Evolutionary conservation across 176 grass and related monocot species (phyloP).

Genomic region (Raddia distichophylla): DNA sequence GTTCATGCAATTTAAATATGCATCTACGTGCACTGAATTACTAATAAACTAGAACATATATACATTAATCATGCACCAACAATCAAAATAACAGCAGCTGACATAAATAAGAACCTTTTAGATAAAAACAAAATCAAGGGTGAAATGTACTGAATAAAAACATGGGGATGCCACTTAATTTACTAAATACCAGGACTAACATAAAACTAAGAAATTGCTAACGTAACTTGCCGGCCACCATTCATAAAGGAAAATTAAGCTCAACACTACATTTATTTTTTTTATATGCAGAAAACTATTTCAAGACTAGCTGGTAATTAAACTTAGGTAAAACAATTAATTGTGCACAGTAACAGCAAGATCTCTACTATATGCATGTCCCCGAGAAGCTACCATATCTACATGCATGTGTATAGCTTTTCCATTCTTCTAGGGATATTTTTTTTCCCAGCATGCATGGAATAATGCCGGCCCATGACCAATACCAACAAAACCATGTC

Average conservation of each 20-base stretch:
- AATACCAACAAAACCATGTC: conserved; percentile 54
- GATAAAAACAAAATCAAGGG: not conserved
- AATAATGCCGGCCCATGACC: conserved; percentile 52
- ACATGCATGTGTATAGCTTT: not conserved
- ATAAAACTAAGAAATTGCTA: not conserved
- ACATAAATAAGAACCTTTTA: not conserved
- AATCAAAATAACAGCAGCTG: not conserved
- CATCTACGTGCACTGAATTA: not conserved
- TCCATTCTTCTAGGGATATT: not conserved
- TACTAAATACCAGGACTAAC: not conserved
- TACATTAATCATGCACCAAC: not conserved
- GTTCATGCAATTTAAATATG: not conserved
- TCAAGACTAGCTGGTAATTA: not conserved
- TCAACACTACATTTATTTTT: not conserved
- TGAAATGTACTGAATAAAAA: not conserved
- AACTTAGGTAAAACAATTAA: not conserved
- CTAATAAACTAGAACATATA: not conserved
- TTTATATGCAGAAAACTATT: not conserved
- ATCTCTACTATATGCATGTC: not conserved
- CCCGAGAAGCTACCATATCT: not conserved
- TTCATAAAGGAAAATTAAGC: too few relatives aligned
- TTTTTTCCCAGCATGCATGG: conserved; percentile 35
- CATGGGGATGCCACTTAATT: not conserved
- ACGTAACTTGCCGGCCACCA: not conserved
- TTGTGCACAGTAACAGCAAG: not conserved